Conservation (phyloP, 768 basidiomycete genomes). For the Cyathus striatus region DNA sequence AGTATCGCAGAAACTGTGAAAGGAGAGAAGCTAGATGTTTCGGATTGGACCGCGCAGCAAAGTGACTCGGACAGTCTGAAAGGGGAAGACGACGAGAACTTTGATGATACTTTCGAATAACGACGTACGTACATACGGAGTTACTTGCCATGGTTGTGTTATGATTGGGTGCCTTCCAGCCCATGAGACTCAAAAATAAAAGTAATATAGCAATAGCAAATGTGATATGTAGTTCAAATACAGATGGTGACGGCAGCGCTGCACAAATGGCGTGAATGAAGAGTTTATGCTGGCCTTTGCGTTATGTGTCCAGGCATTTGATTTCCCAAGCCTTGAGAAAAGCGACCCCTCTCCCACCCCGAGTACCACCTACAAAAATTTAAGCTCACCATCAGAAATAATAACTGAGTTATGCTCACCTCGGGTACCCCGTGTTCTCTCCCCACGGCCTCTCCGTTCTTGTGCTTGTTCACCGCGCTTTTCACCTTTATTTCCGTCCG, state of each 20-base stretch:
- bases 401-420: conserved; percentile 31
- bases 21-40: conserved; percentile 33
- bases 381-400: not conserved
- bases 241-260: too few relatives aligned
- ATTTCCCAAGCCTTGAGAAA: conserved; percentile 78
- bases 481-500: conserved; percentile 68
- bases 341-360: conserved; percentile 71
- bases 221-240: conserved; percentile 9
- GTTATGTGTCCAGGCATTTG: conserved; percentile 53
- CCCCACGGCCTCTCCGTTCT: conserved; percentile 72
- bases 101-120: conserved; percentile 7
- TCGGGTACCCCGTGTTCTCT: conserved; percentile 57
- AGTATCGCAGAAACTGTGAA: conserved; percentile 40
- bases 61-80: too few relatives aligned
- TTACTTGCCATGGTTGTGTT: too few relatives aligned
- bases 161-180: too few relatives aligned
- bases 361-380: conserved; percentile 45
- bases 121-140: conserved; percentile 1
- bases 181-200: not conserved
- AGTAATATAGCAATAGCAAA: not conserved
- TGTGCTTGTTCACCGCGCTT: conserved; percentile 77
- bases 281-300: conserved; percentile 22
- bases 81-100: conserved; percentile 6
- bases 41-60: conserved; percentile 29
- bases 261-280: conserved; percentile 6